Conservation (phyloP, 2,329 filamentous ascomycete genomes). For the Colletotrichum cordylinicola region DNA sequence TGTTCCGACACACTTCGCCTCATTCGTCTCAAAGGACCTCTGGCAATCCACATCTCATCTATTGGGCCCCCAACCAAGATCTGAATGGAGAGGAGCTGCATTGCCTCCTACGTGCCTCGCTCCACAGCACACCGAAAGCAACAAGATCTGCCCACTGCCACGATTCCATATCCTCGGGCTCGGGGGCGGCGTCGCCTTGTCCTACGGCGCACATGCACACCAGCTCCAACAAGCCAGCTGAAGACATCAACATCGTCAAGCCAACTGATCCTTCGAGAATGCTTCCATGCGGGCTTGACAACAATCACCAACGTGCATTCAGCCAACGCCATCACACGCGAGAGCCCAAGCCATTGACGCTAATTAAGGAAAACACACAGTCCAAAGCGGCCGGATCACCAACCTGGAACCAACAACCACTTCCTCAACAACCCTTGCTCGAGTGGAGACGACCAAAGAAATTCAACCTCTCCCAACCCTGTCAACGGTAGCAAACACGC, state of each 20-base stretch:
- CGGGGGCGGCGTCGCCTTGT: not conserved
- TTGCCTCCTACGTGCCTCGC: not conserved
- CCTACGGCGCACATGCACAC: not conserved
- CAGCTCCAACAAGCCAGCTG: not conserved
- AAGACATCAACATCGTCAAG: not conserved
- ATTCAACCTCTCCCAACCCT: not conserved
- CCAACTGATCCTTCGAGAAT: not conserved
- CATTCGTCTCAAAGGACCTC: not conserved
- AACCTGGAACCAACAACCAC: not conserved
- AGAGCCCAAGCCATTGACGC: not conserved
- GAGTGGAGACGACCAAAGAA: not conserved
- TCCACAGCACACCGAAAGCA: not conserved
- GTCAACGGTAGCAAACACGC: conserved; percentile 3
- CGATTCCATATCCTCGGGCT: not conserved
- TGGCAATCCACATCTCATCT: not conserved
- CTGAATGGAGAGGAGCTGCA: not conserved
- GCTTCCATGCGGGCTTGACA: not conserved
- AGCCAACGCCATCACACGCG: not conserved
- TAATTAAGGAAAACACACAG: not conserved
- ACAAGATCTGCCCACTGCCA: not conserved
- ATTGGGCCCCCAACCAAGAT: not conserved
- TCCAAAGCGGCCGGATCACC: not conserved
- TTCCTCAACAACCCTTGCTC: not conserved
- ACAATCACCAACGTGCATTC: not conserved
- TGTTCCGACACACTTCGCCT: not conserved